These are phyloP conservation scores for Carpinus fangiana DNA, from an alignment of 306 rosid genomes.

Conservation along the genomic window DNA sequence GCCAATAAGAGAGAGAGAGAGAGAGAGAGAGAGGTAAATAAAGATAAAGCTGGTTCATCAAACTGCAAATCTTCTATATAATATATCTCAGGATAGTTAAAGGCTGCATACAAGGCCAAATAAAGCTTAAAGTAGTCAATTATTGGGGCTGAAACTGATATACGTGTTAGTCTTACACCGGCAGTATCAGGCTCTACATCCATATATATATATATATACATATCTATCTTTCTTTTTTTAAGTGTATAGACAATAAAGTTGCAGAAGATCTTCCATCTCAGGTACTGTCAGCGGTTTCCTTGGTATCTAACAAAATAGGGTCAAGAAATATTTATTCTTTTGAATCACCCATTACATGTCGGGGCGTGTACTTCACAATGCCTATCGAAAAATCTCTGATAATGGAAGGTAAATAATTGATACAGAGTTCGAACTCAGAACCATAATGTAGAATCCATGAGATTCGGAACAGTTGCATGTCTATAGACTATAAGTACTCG, in stretches of 20 bases:
- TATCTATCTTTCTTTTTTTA: no score
- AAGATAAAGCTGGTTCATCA: slow-evolving; percentile 7
- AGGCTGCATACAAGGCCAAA: slow-evolving; percentile 29
- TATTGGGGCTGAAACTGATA: slow-evolving; percentile 31
- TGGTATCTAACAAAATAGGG: no score
- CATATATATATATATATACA: not conserved
- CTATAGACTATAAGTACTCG: not conserved
- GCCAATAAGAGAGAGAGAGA: not conserved
- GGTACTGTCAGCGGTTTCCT: no score
- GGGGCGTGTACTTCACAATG: no score
- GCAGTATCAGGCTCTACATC: not conserved
- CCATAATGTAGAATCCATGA: no score
- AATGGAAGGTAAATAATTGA: no score
- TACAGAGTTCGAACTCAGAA: no score
- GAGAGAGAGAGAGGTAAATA: not conserved
- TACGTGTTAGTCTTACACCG: not conserved
- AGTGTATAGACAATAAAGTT: not conserved
- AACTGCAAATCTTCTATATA: slow-evolving; percentile 16
- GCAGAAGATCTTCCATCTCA: not conserved
- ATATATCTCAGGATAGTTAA: slow-evolving; percentile 16
- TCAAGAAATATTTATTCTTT: no score
- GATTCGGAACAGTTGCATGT: not conserved
- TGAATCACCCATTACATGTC: no score
- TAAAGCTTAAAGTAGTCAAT: slow-evolving; percentile 33
- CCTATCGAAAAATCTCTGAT: no score